A percentile compares a stretch with the other conserved stretches of the same genome.
Evolutionary conservation across 768 basidiomycete genomes (phyloP).

Genomic region (Serendipita sp.): DNA sequence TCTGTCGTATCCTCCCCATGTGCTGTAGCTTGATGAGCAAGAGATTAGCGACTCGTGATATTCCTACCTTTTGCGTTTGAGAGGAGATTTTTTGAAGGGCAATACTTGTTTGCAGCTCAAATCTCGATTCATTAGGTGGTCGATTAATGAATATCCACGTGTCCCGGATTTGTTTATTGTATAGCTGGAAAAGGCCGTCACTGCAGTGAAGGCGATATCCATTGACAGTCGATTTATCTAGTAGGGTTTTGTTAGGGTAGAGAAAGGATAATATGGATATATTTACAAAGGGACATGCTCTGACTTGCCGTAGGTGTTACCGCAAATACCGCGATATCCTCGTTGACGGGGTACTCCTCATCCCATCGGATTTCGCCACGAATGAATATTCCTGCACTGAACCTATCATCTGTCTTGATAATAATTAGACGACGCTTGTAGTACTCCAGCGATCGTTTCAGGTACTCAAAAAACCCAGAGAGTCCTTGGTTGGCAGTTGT

Average conservation of each 20-base stretch:
- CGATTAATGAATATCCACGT: slow-evolving; percentile 44
- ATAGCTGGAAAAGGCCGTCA: slow-evolving; percentile 41
- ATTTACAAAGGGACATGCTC: neutral
- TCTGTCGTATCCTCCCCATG: slow-evolving; percentile 38
- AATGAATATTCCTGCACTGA: slow-evolving; percentile 47
- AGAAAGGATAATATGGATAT: neutral
- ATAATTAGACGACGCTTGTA: slow-evolving; percentile 39
- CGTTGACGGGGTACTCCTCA: slow-evolving; percentile 26
- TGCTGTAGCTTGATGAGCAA: slow-evolving; percentile 24
- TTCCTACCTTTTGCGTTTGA: slow-evolving; percentile 32
- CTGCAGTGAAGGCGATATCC: slow-evolving; percentile 42
- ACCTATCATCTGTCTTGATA: slow-evolving; percentile 40
- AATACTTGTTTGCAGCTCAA: slow-evolving; percentile 39
- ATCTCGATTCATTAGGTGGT: slow-evolving; percentile 27
- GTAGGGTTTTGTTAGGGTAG: neutral
- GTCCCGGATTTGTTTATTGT: slow-evolving; percentile 32
- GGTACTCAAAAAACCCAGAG: slow-evolving; percentile 43
- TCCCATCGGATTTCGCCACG: slow-evolving; percentile 41
- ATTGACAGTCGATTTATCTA: slow-evolving; percentile 4
- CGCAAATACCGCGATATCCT: neutral
- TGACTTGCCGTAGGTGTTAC: neutral
- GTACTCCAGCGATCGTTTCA: slow-evolving; percentile 37
- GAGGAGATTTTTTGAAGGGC: slow-evolving; percentile 45
- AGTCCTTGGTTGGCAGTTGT: slow-evolving; percentile 36
- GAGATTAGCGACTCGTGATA: neutral